These are phyloP conservation scores for Lachancea mirantina DNA, from an alignment of 805 yeast genomes.

Conservation along the genomic window DNA sequence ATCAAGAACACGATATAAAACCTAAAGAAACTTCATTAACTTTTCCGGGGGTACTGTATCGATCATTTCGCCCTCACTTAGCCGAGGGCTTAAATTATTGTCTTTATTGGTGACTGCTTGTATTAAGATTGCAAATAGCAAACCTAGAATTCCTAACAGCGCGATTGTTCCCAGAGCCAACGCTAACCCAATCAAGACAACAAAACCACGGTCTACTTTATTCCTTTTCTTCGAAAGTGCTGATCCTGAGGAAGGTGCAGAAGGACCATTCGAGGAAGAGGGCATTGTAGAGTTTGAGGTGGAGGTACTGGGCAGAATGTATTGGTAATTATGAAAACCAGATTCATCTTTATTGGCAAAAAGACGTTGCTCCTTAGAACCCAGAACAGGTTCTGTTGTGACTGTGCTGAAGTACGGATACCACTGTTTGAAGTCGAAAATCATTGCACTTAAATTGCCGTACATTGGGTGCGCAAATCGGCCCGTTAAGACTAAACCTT, in stretches of 20 bases:
- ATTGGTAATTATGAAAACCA: constrained; percentile 24
- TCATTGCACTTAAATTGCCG: constrained; percentile 21
- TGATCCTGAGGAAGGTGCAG: constrained; percentile 16
- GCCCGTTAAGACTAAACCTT: constrained; percentile 33
- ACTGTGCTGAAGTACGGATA: constrained; percentile 17
- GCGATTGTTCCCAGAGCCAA: constrained; percentile 48
- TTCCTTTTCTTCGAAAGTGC: constrained; percentile 10
- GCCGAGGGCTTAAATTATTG: constrained; percentile 45
- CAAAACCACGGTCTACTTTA: constrained; percentile 46
- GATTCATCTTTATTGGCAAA: constrained; percentile 36
- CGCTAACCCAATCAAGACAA: constrained; percentile 63
- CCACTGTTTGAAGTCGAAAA: constrained; percentile 22
- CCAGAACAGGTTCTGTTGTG: neutral
- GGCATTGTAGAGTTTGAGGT: constrained; percentile 5
- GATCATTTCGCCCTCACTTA: constrained; percentile 54
- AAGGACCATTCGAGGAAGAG: constrained; percentile 13
- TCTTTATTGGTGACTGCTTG: constrained; percentile 36
- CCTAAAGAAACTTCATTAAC: constrained; percentile 34
- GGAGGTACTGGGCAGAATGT: constrained; percentile 11
- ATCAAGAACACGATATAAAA: constrained; percentile 1
- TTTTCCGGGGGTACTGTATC: constrained; percentile 56
- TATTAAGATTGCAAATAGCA: constrained; percentile 29
- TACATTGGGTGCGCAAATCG: constrained; percentile 31
- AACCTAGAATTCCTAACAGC: constrained; percentile 37
- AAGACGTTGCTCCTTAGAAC: constrained; percentile 9